Evolutionary conservation across 2,329 filamentous ascomycete species (phyloP), one percentile per base, ranked within the genome.

Genomic region (Sporothrix brunneoviolacea): DNA sequence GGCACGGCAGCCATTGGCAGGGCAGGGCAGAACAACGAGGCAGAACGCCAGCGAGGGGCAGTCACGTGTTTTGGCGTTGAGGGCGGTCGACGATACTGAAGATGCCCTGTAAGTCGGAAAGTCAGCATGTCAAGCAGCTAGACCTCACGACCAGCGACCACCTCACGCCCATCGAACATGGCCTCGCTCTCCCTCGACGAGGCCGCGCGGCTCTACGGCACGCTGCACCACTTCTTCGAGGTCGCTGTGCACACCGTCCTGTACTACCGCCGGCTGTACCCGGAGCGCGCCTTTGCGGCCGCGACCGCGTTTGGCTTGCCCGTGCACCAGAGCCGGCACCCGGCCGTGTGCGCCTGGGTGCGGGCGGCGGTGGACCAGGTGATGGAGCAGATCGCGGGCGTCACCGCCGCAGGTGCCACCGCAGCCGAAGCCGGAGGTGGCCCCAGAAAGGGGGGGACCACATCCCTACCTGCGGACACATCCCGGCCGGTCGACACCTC

Each of bases 241-340:
- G 82, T 91, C 55, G 80, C 86, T 60, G 80, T 91, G 56, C 91
- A 96, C 73, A 88, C 88, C 53, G 83, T 96, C 60, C 80, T 95
- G 58, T 91, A 83, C 72, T 82, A 93, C 61, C 86, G 91, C 59
- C 68, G 69, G 53, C 80, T 95, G 61, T 96, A 96, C 67, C 89
- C 91, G 0, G 67, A 71, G 43, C 69, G 79, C 24, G 88, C 88
- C 32, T 96, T 95, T 69, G 78, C 91, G 52, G 81, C 84, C 37
- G 80, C 84, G 35, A 80, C 85, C 56, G 89, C 88, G 60, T 91
- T 91, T 74, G 90, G 91, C 69, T 83, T 89, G 52, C 79, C 88
- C 27, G 85, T 94, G 40, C 84, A 86, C 60, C 90, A 95, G 65
- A 91, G 82, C 54, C 85, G 90, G 52, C 90, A 95, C 66, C 88